Evolutionary conservation across 768 basidiomycete genomes (phyloP).

Genomic region (Tricholoma hemisulphureum): DNA sequence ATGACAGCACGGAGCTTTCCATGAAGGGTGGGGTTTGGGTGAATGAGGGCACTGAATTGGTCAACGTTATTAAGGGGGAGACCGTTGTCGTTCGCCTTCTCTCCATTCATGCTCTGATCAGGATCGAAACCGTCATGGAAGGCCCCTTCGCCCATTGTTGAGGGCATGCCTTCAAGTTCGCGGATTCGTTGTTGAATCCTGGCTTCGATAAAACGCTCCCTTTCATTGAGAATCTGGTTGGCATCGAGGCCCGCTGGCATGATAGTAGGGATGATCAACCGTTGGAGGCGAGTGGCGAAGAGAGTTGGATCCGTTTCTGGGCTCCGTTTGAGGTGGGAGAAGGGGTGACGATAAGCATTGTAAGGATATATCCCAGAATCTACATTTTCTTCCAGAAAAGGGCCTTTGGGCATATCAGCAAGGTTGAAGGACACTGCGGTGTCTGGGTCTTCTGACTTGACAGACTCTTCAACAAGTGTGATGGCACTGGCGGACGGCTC

Average conservation of each 20-base stretch:
- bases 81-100: slow-evolving; percentile 39
- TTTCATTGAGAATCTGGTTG: slow-evolving; percentile 85
- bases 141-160: slow-evolving; percentile 76
- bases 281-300: slow-evolving; percentile 72
- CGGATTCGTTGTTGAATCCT: slow-evolving; percentile 84
- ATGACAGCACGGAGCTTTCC: slow-evolving; percentile 89
- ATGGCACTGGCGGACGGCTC: slow-evolving; percentile 31
- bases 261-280: slow-evolving; percentile 82
- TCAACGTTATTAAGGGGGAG: slow-evolving; percentile 23
- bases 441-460: slow-evolving; percentile 59
- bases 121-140: slow-evolving; percentile 49
- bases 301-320: slow-evolving; percentile 57
- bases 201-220: slow-evolving; percentile 87
- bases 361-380: slow-evolving; percentile 87
- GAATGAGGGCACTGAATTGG: slow-evolving; percentile 37
- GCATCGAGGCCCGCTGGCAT: slow-evolving; percentile 93
- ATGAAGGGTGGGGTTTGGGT: slow-evolving; percentile 63
- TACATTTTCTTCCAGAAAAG: slow-evolving; percentile 75
- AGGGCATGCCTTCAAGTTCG: slow-evolving; percentile 78
- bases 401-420: slow-evolving; percentile 66
- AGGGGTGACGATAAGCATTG: slow-evolving; percentile 85
- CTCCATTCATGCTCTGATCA: slow-evolving; percentile 40
- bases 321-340: slow-evolving; percentile 72
- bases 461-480: slow-evolving; percentile 35
- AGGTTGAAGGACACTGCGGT: slow-evolving; percentile 44